phyloP scores from a whole-genome alignment of 2,329 filamentous ascomycete species.

The Colletotrichum sojae region DNA sequence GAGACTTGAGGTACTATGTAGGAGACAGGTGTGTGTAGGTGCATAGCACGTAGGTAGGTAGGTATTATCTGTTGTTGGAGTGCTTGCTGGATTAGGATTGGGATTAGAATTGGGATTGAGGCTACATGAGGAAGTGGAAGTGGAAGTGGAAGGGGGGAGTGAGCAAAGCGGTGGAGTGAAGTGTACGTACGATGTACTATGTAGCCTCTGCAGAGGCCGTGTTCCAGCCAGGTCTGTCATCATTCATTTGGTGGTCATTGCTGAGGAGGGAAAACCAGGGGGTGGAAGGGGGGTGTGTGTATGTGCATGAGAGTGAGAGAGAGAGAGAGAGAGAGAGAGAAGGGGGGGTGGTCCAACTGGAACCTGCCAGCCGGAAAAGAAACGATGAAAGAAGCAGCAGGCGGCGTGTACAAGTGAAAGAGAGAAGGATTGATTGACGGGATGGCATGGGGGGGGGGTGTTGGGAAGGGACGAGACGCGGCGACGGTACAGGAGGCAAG shows the following conservation, averaged over 20 bases:
- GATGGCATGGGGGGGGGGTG: slow-evolving; percentile 5
- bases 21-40: slow-evolving; percentile 1
- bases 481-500: neutral
- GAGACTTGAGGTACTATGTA: neutral
- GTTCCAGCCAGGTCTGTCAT: slow-evolving; percentile 40
- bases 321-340: no score
- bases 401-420: slow-evolving; percentile 32
- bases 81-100: slow-evolving; percentile 21
- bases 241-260: slow-evolving; percentile 27
- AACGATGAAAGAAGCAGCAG: slow-evolving; percentile 37
- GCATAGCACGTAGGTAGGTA: neutral
- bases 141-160: slow-evolving; percentile 21
- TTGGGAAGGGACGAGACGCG: neutral
- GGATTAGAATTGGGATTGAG: slow-evolving; percentile 15
- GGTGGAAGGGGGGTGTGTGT: neutral
- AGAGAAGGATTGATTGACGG: slow-evolving; percentile 17
- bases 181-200: neutral
- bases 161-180: neutral
- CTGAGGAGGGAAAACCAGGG: slow-evolving; percentile 25
- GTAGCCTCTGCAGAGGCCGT: slow-evolving; percentile 11
- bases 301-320: no score
- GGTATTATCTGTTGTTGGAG: neutral
- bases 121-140: slow-evolving; percentile 13
- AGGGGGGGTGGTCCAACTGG: neutral
- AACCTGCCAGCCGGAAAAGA: slow-evolving; percentile 38